phyloP scores from a whole-genome alignment of 441 rosid genomes.

The Dalechampia spathulata region DNA sequence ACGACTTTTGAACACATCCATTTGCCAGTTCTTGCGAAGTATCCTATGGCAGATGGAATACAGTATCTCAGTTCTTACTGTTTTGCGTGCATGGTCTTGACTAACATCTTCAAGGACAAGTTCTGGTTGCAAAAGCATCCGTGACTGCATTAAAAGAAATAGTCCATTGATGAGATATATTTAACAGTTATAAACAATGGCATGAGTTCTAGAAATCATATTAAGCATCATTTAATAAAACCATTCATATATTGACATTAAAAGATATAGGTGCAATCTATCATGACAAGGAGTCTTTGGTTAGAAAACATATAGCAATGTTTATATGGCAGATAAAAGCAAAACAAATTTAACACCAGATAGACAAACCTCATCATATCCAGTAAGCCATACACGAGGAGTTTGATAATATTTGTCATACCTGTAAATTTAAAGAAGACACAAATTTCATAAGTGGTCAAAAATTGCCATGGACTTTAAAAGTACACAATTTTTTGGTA shows the following conservation, averaged over 20 bases:
- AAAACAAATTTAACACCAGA: background rate
- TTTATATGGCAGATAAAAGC: too few relatives aligned
- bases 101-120: slow-evolving; percentile 90
- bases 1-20: background rate
- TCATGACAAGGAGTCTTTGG: too few relatives aligned
- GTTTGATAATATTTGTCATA: slow-evolving; percentile 99
- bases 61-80: slow-evolving; percentile 36
- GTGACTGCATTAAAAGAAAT: slow-evolving; percentile 50
- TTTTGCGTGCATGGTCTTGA: slow-evolving; percentile 91
- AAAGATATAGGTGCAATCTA: too few relatives aligned
- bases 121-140: slow-evolving; percentile 82
- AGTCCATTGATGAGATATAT: too few relatives aligned
- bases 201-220: background rate
- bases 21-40: background rate
- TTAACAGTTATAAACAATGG: too few relatives aligned
- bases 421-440: slow-evolving; percentile 32
- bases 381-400: slow-evolving; percentile 99
- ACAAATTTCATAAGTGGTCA: background rate
- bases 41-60: background rate
- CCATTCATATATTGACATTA: too few relatives aligned
- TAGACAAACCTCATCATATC: slow-evolving; percentile 86
- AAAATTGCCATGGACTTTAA: background rate
- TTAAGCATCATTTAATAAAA: background rate
- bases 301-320: too few relatives aligned
- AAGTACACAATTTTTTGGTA: too few relatives aligned